phyloP scores from a whole-genome alignment of 192 early-diverging fungal genomes.

The Entrophospora sp. region DNA sequence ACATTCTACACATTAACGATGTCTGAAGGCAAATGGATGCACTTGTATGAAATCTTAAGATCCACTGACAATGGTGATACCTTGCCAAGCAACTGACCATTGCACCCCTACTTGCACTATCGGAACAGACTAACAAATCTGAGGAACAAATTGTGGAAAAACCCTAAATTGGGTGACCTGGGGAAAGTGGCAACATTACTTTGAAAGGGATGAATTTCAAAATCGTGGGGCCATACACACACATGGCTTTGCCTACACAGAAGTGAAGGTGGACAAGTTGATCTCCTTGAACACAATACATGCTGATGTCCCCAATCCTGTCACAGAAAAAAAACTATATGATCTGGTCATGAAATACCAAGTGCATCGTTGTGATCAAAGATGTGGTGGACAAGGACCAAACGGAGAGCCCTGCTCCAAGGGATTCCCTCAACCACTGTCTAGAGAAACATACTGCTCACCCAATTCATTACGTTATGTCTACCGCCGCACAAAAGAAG shows the following conservation, averaged over 20 bases:
- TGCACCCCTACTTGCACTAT: no score
- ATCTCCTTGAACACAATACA: background rate
- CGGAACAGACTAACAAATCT: no score
- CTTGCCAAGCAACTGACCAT: no score
- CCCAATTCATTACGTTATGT: background rate
- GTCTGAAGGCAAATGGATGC: no score
- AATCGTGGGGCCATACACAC: background rate
- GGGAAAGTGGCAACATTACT: no score
- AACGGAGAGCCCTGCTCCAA: background rate
- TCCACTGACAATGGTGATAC: no score
- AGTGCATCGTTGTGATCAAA: background rate
- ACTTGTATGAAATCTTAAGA: no score
- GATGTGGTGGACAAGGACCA: background rate
- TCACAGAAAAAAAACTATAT: background rate
- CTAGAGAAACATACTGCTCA: background rate
- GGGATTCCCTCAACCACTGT: background rate
- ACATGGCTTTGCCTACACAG: background rate
- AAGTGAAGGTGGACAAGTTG: background rate
- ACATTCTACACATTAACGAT: background rate
- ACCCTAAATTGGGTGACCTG: no score
- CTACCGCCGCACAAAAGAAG: background rate
- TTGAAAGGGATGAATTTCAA: constrained; percentile 1
- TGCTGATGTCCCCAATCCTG: background rate
- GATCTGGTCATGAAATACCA: no score
- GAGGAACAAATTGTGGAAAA: no score